These are phyloP conservation scores for Cercospora zeae-maydis DNA, from an alignment of 2,329 filamentous ascomycete species.

Conservation along the genomic window DNA sequence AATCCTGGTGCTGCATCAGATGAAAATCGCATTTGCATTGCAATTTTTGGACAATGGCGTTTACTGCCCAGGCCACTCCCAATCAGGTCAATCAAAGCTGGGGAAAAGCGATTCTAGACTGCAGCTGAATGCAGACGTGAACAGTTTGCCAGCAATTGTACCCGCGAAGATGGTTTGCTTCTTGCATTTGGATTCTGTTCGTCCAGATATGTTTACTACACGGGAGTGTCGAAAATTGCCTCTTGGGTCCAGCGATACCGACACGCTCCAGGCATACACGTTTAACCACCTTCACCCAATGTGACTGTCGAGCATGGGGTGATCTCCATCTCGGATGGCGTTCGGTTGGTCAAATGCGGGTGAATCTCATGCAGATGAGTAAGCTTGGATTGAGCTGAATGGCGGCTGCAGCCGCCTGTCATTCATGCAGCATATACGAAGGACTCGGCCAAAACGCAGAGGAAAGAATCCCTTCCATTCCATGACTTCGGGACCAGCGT, in stretches of 20 bases:
- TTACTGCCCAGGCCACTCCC: background rate
- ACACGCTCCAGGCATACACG: background rate
- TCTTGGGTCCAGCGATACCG: background rate
- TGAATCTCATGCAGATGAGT: background rate
- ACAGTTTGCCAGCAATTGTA: background rate
- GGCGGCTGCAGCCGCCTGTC: background rate
- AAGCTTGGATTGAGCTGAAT: background rate
- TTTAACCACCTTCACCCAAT: background rate
- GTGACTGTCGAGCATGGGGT: background rate
- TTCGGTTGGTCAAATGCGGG: background rate
- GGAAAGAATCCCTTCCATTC: background rate
- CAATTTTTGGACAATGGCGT: background rate
- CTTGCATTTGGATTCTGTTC: background rate
- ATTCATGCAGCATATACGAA: background rate
- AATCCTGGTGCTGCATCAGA: background rate
- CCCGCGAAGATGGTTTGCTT: background rate
- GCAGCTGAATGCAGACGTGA: background rate
- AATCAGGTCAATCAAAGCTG: background rate
- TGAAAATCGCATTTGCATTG: background rate
- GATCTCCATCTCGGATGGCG: background rate
- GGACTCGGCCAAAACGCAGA: background rate
- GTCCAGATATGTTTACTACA: background rate
- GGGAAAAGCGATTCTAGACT: background rate
- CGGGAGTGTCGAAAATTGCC: background rate
- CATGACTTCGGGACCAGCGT: background rate